Conservation (phyloP, 345 rosid species). For the Eucalyptus melliodora region DNA sequence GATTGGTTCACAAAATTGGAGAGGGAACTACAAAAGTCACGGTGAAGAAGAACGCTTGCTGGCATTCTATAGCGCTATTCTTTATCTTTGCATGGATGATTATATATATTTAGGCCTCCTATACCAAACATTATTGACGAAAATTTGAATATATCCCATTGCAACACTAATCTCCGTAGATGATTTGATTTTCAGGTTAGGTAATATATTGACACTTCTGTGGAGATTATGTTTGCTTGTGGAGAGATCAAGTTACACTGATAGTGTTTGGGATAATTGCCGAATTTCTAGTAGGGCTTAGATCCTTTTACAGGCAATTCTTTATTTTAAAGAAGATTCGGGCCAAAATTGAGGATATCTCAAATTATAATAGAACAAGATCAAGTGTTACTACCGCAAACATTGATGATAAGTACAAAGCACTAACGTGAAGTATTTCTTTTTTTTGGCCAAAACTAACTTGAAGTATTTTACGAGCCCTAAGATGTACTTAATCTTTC, state of each 20-base stretch:
- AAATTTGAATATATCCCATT: not conserved
- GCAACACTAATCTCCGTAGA: not conserved
- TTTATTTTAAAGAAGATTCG: not conserved
- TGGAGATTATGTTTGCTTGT: not conserved
- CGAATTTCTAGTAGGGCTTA: not conserved
- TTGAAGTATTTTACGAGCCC: not conserved
- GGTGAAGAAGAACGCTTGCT: not conserved
- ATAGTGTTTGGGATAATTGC: not conserved
- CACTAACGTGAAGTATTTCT: not conserved
- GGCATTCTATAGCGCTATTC: not conserved
- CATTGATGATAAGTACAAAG: not conserved
- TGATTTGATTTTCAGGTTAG: not conserved
- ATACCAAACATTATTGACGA: not conserved
- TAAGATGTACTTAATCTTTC: not conserved
- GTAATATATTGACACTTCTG: not conserved
- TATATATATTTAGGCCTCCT: not conserved
- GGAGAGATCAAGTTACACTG: not conserved
- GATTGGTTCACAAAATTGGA: not conserved
- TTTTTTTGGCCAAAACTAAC: not conserved
- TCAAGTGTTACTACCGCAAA: not conserved
- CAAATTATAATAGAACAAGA: not conserved
- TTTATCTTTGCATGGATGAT: not conserved
- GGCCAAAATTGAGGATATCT: not conserved
- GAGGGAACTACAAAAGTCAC: not conserved
- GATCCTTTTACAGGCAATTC: not conserved